Conservation (phyloP, 176 grass and related monocot species). For the Lolium rigidum region DNA sequence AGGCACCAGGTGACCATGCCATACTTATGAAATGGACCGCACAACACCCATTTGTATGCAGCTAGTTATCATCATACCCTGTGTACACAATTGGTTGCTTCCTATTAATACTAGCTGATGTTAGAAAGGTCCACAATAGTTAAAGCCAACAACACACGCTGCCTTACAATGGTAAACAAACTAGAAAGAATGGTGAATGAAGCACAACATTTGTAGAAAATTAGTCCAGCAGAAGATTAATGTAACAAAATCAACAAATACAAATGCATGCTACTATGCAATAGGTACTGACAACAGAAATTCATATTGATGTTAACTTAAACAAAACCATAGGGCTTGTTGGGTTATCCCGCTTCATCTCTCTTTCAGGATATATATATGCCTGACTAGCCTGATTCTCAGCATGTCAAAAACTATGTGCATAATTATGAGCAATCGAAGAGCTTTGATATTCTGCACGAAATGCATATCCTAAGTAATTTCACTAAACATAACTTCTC, state of each 20-base stretch:
- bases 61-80: slow-evolving; percentile 15
- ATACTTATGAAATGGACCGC: slow-evolving; percentile 28
- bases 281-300: slow-evolving; percentile 20
- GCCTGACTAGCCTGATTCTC: not conserved
- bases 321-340: not conserved
- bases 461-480: not conserved
- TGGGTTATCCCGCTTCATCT: too few relatives aligned
- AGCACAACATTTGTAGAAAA: not conserved
- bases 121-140: slow-evolving; percentile 34
- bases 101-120: slow-evolving; percentile 16
- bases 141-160: slow-evolving; percentile 34
- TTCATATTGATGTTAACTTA: not conserved
- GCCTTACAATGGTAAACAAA: slow-evolving; percentile 1
- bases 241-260: not conserved
- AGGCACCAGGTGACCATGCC: not conserved
- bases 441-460: not conserved
- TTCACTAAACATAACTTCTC: not conserved
- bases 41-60: slow-evolving; percentile 28
- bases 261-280: not conserved
- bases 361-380: too few relatives aligned
- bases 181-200: not conserved
- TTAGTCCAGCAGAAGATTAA: not conserved
- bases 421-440: not conserved
- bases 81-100: not conserved
- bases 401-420: not conserved